Conservation (phyloP, 2,329 filamentous ascomycete species). For the Aureobasidium sp. region DNA sequence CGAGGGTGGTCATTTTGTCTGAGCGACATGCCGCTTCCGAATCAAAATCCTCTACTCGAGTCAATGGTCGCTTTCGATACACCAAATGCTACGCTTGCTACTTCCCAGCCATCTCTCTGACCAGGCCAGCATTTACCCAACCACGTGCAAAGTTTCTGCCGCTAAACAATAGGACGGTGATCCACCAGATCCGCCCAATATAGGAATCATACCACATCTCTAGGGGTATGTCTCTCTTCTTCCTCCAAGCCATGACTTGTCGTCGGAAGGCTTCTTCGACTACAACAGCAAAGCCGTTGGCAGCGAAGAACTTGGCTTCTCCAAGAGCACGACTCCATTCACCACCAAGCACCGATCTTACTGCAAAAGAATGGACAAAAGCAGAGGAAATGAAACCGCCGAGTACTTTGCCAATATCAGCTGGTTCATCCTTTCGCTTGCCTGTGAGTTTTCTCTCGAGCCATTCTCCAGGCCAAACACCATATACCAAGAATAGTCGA, state of each 20-base stretch:
- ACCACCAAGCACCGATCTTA: constrained; percentile 35
- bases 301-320: constrained; percentile 28
- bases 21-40: background rate
- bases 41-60: background rate
- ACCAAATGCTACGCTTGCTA: background rate
- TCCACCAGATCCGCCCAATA: constrained; percentile 37
- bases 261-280: constrained; percentile 24
- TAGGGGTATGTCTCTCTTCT: constrained; percentile 18
- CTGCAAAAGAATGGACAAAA: constrained; percentile 37
- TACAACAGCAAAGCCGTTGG: constrained; percentile 27
- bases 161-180: constrained; percentile 32
- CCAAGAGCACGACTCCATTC: constrained; percentile 28
- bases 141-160: constrained; percentile 39
- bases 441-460: constrained; percentile 34
- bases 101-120: constrained; percentile 33
- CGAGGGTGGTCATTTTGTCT: background rate
- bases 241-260: constrained; percentile 20
- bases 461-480: constrained; percentile 41
- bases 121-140: constrained; percentile 37
- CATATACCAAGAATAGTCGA: constrained; percentile 39
- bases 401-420: constrained; percentile 39
- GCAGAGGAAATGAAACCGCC: constrained; percentile 37
- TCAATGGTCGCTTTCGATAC: background rate
- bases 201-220: constrained; percentile 27
- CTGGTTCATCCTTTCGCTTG: constrained; percentile 29